A percentile compares a stretch with the other conserved stretches of the same genome.
Conservation (phyloP, 495 filamentous ascomycete genomes). For the Neurospora africana region DNA sequence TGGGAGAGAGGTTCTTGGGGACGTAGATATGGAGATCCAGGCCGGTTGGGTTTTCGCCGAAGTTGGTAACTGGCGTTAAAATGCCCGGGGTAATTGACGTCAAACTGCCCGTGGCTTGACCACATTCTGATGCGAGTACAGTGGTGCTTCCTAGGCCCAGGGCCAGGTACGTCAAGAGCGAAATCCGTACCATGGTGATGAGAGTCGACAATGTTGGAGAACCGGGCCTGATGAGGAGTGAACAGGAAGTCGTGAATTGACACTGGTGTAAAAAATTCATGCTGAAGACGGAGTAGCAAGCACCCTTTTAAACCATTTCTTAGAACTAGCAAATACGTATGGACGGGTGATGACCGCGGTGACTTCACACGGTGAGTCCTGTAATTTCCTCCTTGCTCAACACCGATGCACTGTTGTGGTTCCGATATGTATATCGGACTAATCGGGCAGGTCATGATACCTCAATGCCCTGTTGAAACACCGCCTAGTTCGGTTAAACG, state of each 20-base stretch:
- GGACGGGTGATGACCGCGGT: not conserved
- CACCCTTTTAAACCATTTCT: not conserved
- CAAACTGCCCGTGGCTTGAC: not conserved
- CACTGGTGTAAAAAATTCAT: not conserved
- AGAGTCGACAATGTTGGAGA: not conserved
- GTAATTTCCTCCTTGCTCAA: not conserved
- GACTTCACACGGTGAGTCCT: not conserved
- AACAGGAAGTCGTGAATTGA: not conserved
- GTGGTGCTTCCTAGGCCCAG: not conserved
- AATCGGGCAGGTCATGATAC: not conserved
- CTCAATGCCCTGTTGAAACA: not conserved
- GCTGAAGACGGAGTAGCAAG: not conserved
- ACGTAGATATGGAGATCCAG: conserved; percentile 31
- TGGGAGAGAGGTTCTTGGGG: conserved; percentile 23
- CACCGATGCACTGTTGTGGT: not conserved
- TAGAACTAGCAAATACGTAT: not conserved
- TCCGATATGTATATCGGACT: not conserved
- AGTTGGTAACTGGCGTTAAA: conserved; percentile 9
- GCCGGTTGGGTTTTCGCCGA: conserved; percentile 31
- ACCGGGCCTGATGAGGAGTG: not conserved
- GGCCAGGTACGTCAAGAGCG: not conserved
- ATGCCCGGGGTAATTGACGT: not conserved
- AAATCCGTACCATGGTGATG: not conserved
- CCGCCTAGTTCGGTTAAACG: not conserved
- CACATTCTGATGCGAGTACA: not conserved